Percentiles rank a stretch among this genome's conserved stretches.
Evolutionary conservation across 306 rosid species (phyloP).

Genomic region (Rubus idaeus): DNA sequence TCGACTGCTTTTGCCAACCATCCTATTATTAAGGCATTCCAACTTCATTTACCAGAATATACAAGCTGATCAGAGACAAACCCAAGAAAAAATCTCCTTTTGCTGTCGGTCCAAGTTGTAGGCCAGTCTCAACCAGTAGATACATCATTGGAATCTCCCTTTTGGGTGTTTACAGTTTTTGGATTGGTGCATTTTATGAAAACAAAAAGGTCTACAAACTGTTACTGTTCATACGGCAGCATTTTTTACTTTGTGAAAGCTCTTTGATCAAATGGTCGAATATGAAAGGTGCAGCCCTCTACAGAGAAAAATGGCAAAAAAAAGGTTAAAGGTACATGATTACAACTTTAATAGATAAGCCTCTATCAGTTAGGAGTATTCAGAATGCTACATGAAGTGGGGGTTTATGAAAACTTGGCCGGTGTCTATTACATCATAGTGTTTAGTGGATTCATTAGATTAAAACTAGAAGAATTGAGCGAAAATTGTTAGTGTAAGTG

Average conservation of each 20-base stretch:
- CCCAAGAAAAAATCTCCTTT: not conserved
- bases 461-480: too few relatives aligned
- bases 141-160: not conserved
- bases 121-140: not conserved
- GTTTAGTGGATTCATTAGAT: too few relatives aligned
- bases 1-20: conserved; percentile 88
- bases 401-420: too few relatives aligned
- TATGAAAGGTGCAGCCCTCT: conserved; percentile 1
- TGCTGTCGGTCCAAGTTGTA: not conserved
- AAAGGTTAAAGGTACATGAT: not conserved
- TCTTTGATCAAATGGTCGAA: not conserved
- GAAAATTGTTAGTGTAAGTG: too few relatives aligned
- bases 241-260: not conserved
- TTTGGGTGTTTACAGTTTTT: not conserved
- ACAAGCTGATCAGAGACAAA: not conserved
- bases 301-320: not conserved
- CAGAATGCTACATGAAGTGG: too few relatives aligned
- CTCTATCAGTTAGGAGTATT: not conserved
- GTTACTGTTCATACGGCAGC: not conserved
- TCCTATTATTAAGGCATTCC: conserved; percentile 49
- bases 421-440: too few relatives aligned
- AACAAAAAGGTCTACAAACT: not conserved
- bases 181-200: not conserved
- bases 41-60: conserved; percentile 6
- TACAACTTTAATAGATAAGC: not conserved